Base-by-base conservation (phyloP, 805 yeast species). In the Sugiyamaella smithiae region DNA sequence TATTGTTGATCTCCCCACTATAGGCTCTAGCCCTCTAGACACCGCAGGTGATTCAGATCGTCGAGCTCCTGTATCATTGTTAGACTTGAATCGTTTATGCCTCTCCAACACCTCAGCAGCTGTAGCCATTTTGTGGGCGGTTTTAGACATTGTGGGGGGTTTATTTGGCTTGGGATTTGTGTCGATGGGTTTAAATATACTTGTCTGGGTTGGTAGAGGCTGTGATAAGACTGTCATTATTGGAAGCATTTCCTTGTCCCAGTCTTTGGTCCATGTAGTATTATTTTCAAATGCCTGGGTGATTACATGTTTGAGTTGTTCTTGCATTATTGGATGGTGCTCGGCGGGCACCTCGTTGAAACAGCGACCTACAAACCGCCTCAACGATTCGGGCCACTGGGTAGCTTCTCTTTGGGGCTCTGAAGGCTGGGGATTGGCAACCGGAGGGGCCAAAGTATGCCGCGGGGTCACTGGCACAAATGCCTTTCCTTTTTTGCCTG, bases 1-100 rank as follows among this genome's bases (percentile, higher is more conserved):
- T 1, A 62, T 71, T 45, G 74, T 73, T 59, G 85, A 76, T 1
- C 78, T 73, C 0, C 99, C 99, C 8, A 84, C 71, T 3, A 81
- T 48, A 5, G 65, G 62, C 22, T 57, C 57, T 5, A 47, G 37
- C n/a, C 33, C 40, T 20, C 48, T 25, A 48, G 44, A 43, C 23
- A n/a, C 47, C 54, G 53, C 20, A 35, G 35, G 36, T 45, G 43
- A 24, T 32, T 45, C n/a, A 45, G 37, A 14, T 36, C 37, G 9
- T 44, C 54, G 14, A 24, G 28, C 50, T 31, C 26, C 23, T 17
- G 7, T 4, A 19, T 5, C 6, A n/a, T 19, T 42, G 16, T 62
- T 72, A 24, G 58, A 54, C 52, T 73, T 76, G 56, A 82, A 82
- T 49, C 87, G 60, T 48, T 71, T 73, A 42, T 71, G 66, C 36